Conservation (phyloP, 345 rosid genomes). For the Populus simonii region DNA sequence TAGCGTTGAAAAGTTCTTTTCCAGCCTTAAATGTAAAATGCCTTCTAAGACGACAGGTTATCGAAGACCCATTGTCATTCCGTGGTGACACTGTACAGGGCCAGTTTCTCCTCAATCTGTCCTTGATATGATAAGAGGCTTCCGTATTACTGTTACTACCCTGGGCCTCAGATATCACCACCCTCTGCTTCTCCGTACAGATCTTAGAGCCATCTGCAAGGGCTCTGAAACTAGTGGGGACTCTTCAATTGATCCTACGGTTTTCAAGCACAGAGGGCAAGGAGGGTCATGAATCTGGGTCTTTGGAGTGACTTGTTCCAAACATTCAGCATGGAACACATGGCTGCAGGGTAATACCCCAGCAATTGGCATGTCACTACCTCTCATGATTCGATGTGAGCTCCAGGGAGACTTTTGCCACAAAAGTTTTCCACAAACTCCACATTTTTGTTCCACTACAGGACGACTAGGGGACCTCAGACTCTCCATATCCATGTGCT, state of each 20-base stretch:
- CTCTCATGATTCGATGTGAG: conserved; percentile 64
- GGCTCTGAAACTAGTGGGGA: conserved; percentile 52
- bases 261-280: conserved; percentile 65
- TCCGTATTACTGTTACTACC: conserved; percentile 25
- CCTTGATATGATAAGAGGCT: conserved; percentile 30
- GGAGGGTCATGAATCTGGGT: conserved; percentile 66
- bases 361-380: conserved; percentile 70
- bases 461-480: conserved; percentile 30
- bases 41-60: conserved; percentile 43
- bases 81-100: conserved; percentile 15
- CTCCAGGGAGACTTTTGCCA: conserved; percentile 87
- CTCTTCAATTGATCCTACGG: conserved; percentile 42
- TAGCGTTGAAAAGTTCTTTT: conserved; percentile 25
- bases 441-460: conserved; percentile 52
- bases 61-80: conserved; percentile 40
- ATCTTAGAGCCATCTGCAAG: conserved; percentile 59
- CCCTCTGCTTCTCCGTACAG: conserved; percentile 54
- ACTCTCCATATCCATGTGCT: conserved; percentile 38
- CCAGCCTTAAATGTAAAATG: conserved; percentile 42
- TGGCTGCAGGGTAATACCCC: conserved; percentile 84
- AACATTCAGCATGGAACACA: conserved; percentile 84
- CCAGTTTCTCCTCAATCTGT: conserved; percentile 44
- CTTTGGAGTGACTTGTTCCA: conserved; percentile 74
- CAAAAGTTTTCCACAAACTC: conserved; percentile 62
- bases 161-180: conserved; percentile 40